These are phyloP conservation scores for Oropetium thomaeum DNA, from an alignment of 176 grass and related monocot species.

Conservation along the genomic window DNA sequence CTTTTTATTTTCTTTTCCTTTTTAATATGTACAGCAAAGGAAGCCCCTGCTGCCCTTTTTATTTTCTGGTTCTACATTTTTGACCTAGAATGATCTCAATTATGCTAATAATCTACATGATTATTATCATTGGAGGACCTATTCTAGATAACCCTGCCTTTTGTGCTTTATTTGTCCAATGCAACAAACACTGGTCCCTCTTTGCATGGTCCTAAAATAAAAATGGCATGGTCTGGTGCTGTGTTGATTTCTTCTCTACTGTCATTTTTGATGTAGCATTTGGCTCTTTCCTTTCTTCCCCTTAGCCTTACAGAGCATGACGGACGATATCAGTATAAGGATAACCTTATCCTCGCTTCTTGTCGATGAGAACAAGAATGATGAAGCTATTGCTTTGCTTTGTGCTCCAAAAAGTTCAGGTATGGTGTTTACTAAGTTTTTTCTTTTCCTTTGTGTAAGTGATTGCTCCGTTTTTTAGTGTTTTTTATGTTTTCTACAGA, in stretches of 20 bases:
- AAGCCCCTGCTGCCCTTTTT: neutral
- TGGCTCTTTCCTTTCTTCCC: neutral
- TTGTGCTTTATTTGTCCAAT: neutral
- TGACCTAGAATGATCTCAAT: neutral
- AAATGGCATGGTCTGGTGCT: neutral
- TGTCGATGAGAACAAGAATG: conserved; percentile 55
- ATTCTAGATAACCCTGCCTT: neutral
- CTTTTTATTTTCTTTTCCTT: neutral
- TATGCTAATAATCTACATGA: neutral
- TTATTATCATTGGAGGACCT: conserved; percentile 13
- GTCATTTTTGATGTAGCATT: conserved; percentile 23
- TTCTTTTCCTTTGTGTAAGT: conserved; percentile 9
- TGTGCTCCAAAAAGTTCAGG: conserved; percentile 58
- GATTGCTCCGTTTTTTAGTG: neutral
- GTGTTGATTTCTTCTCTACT: neutral
- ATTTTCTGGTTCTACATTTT: neutral
- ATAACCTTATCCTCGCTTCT: conserved; percentile 70
- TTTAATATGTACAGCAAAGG: too few species aligned
- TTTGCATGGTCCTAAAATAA: neutral
- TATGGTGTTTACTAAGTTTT: conserved; percentile 3
- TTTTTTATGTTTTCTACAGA: conserved; percentile 30
- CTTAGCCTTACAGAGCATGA: conserved; percentile 64
- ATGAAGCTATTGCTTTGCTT: conserved; percentile 73
- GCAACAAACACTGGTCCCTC: neutral
- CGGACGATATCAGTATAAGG: conserved; percentile 61